These are phyloP conservation scores for Sphenostylis stenocarpa DNA, from an alignment of 306 rosid genomes.

Conservation along the genomic window DNA sequence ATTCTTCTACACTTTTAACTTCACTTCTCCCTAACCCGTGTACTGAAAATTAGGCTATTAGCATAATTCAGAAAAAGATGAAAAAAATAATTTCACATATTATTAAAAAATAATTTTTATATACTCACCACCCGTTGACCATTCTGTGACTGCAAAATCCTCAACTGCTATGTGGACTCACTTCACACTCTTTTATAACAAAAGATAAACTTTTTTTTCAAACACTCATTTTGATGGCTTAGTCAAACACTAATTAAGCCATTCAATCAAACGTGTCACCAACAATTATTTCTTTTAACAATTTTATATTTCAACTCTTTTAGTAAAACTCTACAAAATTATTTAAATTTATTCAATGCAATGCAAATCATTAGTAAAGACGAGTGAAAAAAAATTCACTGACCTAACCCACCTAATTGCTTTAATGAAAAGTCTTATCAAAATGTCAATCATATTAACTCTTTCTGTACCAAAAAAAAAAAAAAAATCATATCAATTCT, in stretches of 20 bases:
- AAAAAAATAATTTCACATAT: too few relatives aligned
- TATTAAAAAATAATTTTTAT: too few relatives aligned
- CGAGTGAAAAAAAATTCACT: background rate
- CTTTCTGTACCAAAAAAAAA: too few relatives aligned
- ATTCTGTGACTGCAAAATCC: background rate
- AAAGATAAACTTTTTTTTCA: background rate
- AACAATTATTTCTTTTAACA: too few relatives aligned
- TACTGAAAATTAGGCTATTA: too few relatives aligned
- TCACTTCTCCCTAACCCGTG: too few relatives aligned
- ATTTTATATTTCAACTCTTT: too few relatives aligned
- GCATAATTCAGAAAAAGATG: too few relatives aligned
- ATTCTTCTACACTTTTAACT: background rate
- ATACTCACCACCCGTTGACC: conserved; percentile 22
- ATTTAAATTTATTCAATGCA: background rate
- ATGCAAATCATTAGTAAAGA: background rate
- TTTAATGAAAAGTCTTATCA: background rate
- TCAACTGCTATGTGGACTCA: conserved; percentile 6
- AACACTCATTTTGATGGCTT: background rate
- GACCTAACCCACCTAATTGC: background rate
- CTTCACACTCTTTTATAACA: background rate
- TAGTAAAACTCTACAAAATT: too few relatives aligned
- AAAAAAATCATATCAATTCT: background rate
- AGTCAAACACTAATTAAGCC: conserved; percentile 11
- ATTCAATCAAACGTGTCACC: too few relatives aligned
- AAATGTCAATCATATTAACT: background rate